Base-by-base conservation (phyloP, 768 basidiomycete species). In the Cytidiella melzeri region DNA sequence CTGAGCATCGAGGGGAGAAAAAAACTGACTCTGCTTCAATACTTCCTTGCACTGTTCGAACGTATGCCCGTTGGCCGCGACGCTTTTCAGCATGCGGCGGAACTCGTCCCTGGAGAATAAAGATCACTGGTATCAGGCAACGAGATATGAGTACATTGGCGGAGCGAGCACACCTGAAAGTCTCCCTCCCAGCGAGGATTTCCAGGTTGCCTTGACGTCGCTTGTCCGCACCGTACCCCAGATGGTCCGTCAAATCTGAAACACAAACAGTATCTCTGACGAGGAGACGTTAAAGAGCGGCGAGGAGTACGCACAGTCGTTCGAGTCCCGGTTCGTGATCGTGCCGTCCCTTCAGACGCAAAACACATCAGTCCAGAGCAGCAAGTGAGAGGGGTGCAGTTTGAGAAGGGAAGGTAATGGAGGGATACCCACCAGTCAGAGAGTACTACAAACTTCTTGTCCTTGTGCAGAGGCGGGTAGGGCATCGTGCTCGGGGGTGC, bases 321-420 rank as follows among this genome's bases (percentile, higher is more conserved):
- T 97, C 5, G 89, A 92, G 64, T 97, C 93, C 60, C 78, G 80
- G 36, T 79, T 92, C 3, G 93, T 95, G 69, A 97, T 95, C 12
- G 93, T 97, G 59, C 88, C 88, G 70, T 92, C 88, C 89, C 88
- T 90, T n/a, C n/a, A n/a, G n/a, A n/a, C n/a, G n/a, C n/a, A n/a
- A n/a, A n/a, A n/a, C n/a, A n/a, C n/a, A n/a, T n/a, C n/a, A n/a
- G n/a, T n/a, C n/a, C n/a, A n/a, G n/a, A n/a, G n/a, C n/a, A n/a
- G n/a, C n/a, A n/a, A n/a, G n/a, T n/a, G n/a, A n/a, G n/a, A n/a
- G n/a, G 50, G 10, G 41, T 21, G 41, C 43, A 45, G 43, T 7
- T 10, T 45, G 7, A 27, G 43, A 45, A 9, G 43, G 21, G 26
- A 23, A 25, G n/a, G n/a, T n/a, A n/a, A n/a, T n/a, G n/a, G 41